Evolutionary conservation across 2,329 filamentous ascomycete genomes (phyloP).

Genomic region (Thelonectria blattea): DNA sequence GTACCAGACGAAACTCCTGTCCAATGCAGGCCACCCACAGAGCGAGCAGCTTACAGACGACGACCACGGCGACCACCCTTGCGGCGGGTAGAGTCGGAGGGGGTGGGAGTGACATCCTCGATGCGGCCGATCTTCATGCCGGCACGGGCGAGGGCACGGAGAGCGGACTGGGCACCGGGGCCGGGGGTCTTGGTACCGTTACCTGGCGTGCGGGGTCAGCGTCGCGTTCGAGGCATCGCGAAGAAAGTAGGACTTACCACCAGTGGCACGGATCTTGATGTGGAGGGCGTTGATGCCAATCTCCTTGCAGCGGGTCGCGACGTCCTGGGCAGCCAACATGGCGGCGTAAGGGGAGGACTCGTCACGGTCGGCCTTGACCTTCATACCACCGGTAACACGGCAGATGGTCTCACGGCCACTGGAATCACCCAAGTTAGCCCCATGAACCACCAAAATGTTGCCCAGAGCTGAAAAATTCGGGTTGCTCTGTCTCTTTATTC

Average conservation of each 20-base stretch:
- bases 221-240: neutral
- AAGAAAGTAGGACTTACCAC: constrained; percentile 66
- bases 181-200: constrained; percentile 99
- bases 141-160: constrained; percentile 97
- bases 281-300: constrained; percentile 87
- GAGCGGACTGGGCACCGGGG: constrained; percentile 97
- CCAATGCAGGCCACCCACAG: constrained; percentile 40
- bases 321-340: constrained; percentile 99
- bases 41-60: constrained; percentile 77
- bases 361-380: constrained; percentile 99
- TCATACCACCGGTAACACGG: constrained; percentile 99
- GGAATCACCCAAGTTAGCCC: constrained; percentile 60
- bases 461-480: neutral
- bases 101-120: constrained; percentile 98
- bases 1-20: constrained; percentile 55
- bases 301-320: constrained; percentile 83
- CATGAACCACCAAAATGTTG: constrained; percentile 28
- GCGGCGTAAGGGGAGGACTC: constrained; percentile 99
- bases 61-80: constrained; percentile 99
- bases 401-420: constrained; percentile 99
- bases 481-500: constrained; percentile 23
- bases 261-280: constrained; percentile 99
- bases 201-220: constrained; percentile 54
- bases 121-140: constrained; percentile 99
- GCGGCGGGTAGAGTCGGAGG: constrained; percentile 98